Base-by-base conservation (phyloP, 1,284 basidiomycete genomes). In the Thelephora terrestris region DNA sequence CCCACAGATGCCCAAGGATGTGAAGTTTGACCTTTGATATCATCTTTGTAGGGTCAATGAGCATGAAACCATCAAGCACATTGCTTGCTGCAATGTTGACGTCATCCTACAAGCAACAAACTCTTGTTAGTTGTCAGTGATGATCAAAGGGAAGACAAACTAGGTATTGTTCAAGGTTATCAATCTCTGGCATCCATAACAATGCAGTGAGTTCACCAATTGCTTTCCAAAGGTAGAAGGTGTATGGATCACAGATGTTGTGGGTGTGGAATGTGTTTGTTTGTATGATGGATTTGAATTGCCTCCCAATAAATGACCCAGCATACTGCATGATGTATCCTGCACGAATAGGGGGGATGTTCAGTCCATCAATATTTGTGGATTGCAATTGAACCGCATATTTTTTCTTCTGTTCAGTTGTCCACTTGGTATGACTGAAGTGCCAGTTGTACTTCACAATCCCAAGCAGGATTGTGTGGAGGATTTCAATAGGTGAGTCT, bases 151-250 rank as follows among this genome's bases (percentile, higher is more conserved):
- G 25, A 4, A 5, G 24, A 52, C 57, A 10, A 45, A 68, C 66
- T 24, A 63, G 39, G 53, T 69, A 69, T 34, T 49, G 5, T 2
- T 63, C 57, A 47, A 66, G 57, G 39, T 69, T 51, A 0, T 53
- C 24, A 21, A 74, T 71, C 25, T 64, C 58, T 5, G 60, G 58
- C 24, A 55, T 58, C 66, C 68, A 74, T 0, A 72, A 43, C 5
- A 66, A 10, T 1, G 61, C 60, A 1, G 56, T 59, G 1, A 71
- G 56, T 34, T 60, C 59, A 0, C 68, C 64, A 21, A 54, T 53
- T 0, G 62, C 63, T 21, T 64, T 63, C 63, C 25, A 27, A 27
- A 27, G 25, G 25, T 27, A 27, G 9, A 27, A 27, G 25, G 9
- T 27, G 25, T 27, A 9, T 9, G 25, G 25, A 27, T 27, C 25